A percentile compares a stretch with the other conserved stretches of the same genome.
phyloP scores from a whole-genome alignment of 164 flowering plant species.

The Magnolia changhungtana region DNA sequence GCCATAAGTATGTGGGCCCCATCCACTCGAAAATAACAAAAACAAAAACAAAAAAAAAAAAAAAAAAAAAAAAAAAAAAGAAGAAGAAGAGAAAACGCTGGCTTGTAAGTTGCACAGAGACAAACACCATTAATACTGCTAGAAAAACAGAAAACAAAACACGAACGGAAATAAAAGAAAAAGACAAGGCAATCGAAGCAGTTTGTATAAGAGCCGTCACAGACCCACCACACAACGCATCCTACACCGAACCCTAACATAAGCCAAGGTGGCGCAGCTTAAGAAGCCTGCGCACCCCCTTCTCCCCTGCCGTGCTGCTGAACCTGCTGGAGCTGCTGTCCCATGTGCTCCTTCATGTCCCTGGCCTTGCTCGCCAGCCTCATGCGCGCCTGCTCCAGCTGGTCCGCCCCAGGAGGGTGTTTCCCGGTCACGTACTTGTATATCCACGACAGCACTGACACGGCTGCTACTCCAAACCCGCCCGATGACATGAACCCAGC shows the following conservation, averaged over 20 bases:
- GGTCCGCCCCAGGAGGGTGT: constrained; percentile 45
- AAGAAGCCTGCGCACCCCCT: constrained; percentile 13
- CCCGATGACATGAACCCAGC: constrained; percentile 49
- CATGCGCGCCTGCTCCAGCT: constrained; percentile 33
- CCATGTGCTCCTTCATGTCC: constrained; percentile 47
- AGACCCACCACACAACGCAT: not conserved
- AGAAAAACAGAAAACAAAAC: not conserved
- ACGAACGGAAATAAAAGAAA: not conserved
- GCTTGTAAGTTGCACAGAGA: not conserved
- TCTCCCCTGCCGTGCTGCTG: constrained; percentile 1
- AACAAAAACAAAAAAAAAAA: too few relatives aligned
- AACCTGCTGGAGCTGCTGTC: constrained; percentile 33
- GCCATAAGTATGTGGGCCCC: too few relatives aligned
- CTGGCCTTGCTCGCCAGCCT: constrained; percentile 37
- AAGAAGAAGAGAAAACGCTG: not conserved
- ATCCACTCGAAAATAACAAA: too few relatives aligned
- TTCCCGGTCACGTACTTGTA: constrained; percentile 26
- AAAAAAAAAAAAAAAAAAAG: too few relatives aligned
- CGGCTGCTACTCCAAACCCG: constrained; percentile 45
- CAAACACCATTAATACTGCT: not conserved
- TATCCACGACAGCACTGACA: constrained; percentile 45
- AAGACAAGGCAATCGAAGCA: not conserved
- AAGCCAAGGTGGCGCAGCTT: not conserved
- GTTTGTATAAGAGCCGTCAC: not conserved
- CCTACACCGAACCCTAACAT: not conserved